phyloP scores from a whole-genome alignment of 345 rosid genomes.

The Psidium friedrichsthalianum region DNA sequence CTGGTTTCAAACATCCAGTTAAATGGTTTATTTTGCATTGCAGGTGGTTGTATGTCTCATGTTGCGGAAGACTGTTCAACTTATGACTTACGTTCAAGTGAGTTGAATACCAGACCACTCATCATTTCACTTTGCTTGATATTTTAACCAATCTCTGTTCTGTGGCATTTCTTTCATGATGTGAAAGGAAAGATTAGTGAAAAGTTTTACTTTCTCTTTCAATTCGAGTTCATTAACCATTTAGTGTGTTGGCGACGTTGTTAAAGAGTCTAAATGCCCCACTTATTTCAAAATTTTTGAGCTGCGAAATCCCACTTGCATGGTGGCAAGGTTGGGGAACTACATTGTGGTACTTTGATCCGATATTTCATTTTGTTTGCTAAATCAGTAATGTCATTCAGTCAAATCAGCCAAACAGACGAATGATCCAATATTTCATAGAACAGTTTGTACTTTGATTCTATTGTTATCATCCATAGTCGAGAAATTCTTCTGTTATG shows the following conservation, averaged over 20 bases:
- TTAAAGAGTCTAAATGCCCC: background rate
- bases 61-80: constrained; percentile 89
- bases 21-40: constrained; percentile 3
- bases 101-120: constrained; percentile 8
- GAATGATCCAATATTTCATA: background rate
- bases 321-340: background rate
- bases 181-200: background rate
- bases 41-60: constrained; percentile 94
- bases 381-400: background rate
- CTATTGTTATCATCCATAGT: background rate
- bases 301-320: background rate
- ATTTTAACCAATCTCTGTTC: background rate
- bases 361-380: background rate
- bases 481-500: background rate
- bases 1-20: background rate
- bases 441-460: background rate
- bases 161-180: background rate
- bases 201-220: background rate
- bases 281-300: background rate
- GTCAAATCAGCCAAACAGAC: background rate
- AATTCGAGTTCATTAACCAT: background rate
- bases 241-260: background rate
- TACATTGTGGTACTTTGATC: background rate
- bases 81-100: constrained; percentile 89
- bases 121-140: background rate